Evolutionary conservation across 176 grass and related monocot species (phyloP).

Genomic region (Hordeum vulgare): DNA sequence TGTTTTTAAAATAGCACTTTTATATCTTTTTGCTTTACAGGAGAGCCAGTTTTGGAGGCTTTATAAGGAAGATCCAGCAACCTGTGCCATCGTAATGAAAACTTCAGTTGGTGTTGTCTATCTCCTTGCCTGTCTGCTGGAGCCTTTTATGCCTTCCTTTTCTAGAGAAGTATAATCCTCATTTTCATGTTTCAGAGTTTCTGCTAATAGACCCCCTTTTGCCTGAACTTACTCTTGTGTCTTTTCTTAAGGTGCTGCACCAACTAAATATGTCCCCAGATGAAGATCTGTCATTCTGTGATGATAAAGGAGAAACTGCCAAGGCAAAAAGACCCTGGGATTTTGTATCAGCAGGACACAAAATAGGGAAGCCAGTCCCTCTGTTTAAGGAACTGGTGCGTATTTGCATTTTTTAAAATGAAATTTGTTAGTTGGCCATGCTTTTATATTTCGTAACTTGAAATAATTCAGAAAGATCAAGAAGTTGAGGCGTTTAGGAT

Average conservation of each 20-base stretch:
- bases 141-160: slow-evolving; percentile 94
- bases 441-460: slow-evolving; percentile 19
- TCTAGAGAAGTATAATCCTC: slow-evolving; percentile 58
- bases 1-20: background rate
- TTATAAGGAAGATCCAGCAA: slow-evolving; percentile 67
- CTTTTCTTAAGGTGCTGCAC: slow-evolving; percentile 44
- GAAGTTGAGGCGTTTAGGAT: slow-evolving; percentile 54
- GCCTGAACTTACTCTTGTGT: background rate
- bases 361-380: slow-evolving; percentile 74
- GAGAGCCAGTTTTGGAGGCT: slow-evolving; percentile 96
- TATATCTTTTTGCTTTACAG: slow-evolving; percentile 27
- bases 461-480: slow-evolving; percentile 68
- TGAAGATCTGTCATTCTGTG: slow-evolving; percentile 56
- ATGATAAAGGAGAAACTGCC: slow-evolving; percentile 60
- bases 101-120: slow-evolving; percentile 89
- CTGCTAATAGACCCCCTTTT: background rate
- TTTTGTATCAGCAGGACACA: slow-evolving; percentile 70
- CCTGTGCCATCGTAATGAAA: slow-evolving; percentile 89
- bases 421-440: background rate
- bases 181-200: background rate
- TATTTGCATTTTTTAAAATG: slow-evolving; percentile 1
- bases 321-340: slow-evolving; percentile 82
- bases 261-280: slow-evolving; percentile 75
- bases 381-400: slow-evolving; percentile 86
- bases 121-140: slow-evolving; percentile 82